Base-by-base conservation (phyloP, 2,329 filamentous ascomycete species). In the Aspergillus novoparasiticus region DNA sequence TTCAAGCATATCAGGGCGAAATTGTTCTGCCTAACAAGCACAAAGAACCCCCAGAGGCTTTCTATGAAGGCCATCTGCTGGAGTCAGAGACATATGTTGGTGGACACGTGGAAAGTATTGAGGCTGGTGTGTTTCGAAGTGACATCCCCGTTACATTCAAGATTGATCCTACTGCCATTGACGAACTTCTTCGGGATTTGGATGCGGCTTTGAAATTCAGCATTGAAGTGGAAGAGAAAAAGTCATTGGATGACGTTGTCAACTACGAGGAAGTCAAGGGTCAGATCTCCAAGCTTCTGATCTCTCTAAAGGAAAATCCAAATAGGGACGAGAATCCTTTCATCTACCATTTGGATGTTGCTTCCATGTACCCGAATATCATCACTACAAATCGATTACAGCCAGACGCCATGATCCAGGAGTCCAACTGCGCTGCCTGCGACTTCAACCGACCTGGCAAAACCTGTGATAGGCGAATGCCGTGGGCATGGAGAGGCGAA, bases 311-410 rank as follows among this genome's bases (percentile, higher is more conserved):
- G 76, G 84, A 89, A 58, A 95, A 90, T 0, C 94, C 95, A 0
- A 93, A 96, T 71, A 86, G 95, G 66, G 88, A 84, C 69, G 95
- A 99, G 76, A 84, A 89, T 50, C 95, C 95, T 5, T 86, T 96
- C 36, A 99, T 99, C 68, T 99, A 99, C 80, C 95, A 99, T 84
- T 83, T 99, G 80, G 95, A 99, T 75, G 96, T 99, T 63, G 95
- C 95, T 21, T 97, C 95, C 64, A 99, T 99, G 95, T 99, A 99
- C 76, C 95, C 95, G 11, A 99, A 99, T 78, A 99, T 99, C 77
- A 99, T 99, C 96, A 99, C 96, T 2, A 99, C 95, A 1, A 99
- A 99, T 78, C 91, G 95, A 76, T 80, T 99, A 54, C 95, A 99
- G 71, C 95, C 95, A 0, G 95, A 99, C 78, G 98, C 95, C n/a